Percentiles rank a stretch among this genome's conserved stretches.
These are phyloP conservation scores for Pseudocercospora musae DNA, from an alignment of 2,329 filamentous ascomycete genomes.

Conservation along the genomic window DNA sequence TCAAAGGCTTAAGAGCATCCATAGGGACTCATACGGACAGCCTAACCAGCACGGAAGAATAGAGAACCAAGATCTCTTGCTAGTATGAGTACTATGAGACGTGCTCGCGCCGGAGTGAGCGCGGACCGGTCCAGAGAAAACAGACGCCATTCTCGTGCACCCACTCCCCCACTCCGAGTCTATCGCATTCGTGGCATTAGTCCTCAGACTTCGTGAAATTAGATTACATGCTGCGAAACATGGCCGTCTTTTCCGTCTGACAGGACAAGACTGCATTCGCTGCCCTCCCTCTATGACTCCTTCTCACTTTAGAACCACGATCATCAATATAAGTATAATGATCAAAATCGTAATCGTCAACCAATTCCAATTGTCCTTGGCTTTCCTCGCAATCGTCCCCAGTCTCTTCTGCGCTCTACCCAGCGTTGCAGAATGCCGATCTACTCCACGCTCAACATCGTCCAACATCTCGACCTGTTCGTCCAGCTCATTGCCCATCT, in stretches of 20 bases:
- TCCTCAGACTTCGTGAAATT: neutral
- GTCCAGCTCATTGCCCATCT: conserved; percentile 94
- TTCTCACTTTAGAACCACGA: conserved; percentile 73
- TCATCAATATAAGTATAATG: conserved; percentile 75
- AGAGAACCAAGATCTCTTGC: too few species aligned
- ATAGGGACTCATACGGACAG: too few species aligned
- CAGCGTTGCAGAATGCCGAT: conserved; percentile 73
- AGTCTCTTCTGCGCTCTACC: conserved; percentile 71
- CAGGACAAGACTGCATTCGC: too few species aligned
- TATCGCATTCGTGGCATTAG: neutral
- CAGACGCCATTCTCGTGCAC: too few species aligned
- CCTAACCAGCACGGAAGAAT: too few species aligned
- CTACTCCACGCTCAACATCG: conserved; percentile 78
- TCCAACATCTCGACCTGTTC: conserved; percentile 85
- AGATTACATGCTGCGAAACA: neutral
- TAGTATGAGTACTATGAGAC: too few species aligned
- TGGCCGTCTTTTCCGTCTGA: too few species aligned
- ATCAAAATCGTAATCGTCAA: conserved; percentile 76
- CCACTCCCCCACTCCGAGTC: too few species aligned
- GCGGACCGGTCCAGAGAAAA: too few species aligned
- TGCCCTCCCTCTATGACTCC: neutral
- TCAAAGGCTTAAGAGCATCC: too few species aligned
- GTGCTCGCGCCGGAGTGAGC: too few species aligned
- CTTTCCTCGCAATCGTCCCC: conserved; percentile 67
- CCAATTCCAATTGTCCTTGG: conserved; percentile 85